Conservation (phyloP, 192 early-diverging fungal genomes). For the Coemansia sp. region DNA sequence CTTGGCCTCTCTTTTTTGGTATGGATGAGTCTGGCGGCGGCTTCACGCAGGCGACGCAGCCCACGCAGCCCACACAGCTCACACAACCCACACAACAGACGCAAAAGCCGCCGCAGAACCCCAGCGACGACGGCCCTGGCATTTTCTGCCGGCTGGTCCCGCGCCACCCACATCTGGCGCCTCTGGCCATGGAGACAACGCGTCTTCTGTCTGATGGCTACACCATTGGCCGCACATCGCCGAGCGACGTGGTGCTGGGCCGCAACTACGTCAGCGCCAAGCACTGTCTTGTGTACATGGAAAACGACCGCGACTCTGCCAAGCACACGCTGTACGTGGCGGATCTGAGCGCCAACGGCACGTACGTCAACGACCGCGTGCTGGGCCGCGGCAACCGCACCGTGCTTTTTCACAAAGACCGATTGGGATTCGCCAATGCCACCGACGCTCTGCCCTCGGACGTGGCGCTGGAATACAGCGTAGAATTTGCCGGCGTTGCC, state of each 20-base stretch:
- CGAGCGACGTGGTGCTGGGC: conserved; percentile 38
- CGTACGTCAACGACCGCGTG: conserved; percentile 44
- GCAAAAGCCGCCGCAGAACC: conserved; percentile 33
- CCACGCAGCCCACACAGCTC: conserved; percentile 44
- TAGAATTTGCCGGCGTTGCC: conserved; percentile 22
- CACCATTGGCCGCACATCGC: conserved; percentile 32
- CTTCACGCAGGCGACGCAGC: conserved; percentile 29
- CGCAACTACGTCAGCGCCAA: conserved; percentile 37
- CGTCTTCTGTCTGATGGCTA: conserved; percentile 35
- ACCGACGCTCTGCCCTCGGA: conserved; percentile 32
- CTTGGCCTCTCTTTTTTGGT: neutral
- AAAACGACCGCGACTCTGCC: conserved; percentile 16
- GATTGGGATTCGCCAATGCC: conserved; percentile 30
- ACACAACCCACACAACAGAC: conserved; percentile 34
- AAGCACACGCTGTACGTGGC: conserved; percentile 28
- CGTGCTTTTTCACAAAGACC: conserved; percentile 50
- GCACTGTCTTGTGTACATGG: conserved; percentile 47
- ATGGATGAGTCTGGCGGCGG: neutral
- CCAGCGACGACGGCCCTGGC: conserved; percentile 9
- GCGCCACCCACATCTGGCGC: conserved; percentile 40
- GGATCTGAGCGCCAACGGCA: conserved; percentile 51
- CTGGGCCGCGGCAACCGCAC: conserved; percentile 51
- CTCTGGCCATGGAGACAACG: conserved; percentile 27
- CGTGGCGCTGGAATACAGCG: conserved; percentile 47
- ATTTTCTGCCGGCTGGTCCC: conserved; percentile 38